A percentile compares a stretch with the other conserved stretches of the same genome.
Conservation (phyloP, 805 yeast genomes). For the Nakazawaea ishiwadae region DNA sequence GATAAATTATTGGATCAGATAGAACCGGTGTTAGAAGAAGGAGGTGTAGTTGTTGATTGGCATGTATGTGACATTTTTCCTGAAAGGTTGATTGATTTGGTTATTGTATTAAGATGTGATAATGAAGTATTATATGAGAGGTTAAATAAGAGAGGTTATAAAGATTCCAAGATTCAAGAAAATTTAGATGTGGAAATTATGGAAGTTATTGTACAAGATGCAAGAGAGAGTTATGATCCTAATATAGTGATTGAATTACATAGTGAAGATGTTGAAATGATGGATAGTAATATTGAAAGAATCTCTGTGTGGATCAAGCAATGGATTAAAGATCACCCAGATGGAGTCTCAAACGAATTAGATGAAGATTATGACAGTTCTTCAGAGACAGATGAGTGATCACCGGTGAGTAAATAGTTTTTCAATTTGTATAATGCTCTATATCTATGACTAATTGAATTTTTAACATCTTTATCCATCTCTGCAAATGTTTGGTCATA, state of each 20-base stretch:
- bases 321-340: slow-evolving; percentile 67
- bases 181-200: slow-evolving; percentile 95
- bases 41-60: slow-evolving; percentile 95
- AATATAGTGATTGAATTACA: slow-evolving; percentile 78
- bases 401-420: slow-evolving; percentile 36
- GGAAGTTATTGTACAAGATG: slow-evolving; percentile 87
- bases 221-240: slow-evolving; percentile 72
- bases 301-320: slow-evolving; percentile 66
- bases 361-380: not conserved
- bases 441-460: slow-evolving; percentile 81
- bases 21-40: slow-evolving; percentile 72
- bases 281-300: slow-evolving; percentile 80
- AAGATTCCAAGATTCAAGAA: slow-evolving; percentile 78
- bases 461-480: slow-evolving; percentile 72
- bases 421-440: slow-evolving; percentile 74
- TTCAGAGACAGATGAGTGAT: too few species aligned
- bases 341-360: slow-evolving; percentile 53
- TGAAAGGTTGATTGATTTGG: slow-evolving; percentile 86
- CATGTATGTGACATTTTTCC: slow-evolving; percentile 96
- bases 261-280: slow-evolving; percentile 68
- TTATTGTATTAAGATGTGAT: slow-evolving; percentile 80
- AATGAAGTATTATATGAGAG: slow-evolving; percentile 72
- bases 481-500: slow-evolving; percentile 80
- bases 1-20: slow-evolving; percentile 79
- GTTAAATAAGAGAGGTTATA: slow-evolving; percentile 69